These are phyloP conservation scores for Dryas drummondii DNA, from an alignment of 306 rosid species.

Conservation along the genomic window DNA sequence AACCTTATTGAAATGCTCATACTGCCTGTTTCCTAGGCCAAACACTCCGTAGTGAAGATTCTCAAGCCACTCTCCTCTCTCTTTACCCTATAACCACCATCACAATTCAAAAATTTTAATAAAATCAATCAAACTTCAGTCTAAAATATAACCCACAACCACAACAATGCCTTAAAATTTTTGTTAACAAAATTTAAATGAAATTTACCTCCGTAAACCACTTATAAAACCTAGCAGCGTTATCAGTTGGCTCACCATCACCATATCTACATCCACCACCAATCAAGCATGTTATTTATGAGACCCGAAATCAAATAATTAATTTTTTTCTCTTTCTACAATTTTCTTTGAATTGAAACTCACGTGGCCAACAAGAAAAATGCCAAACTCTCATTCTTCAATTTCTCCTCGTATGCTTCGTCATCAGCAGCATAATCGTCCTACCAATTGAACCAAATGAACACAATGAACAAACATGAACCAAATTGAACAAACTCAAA, in stretches of 20 bases:
- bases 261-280: constrained; percentile 71
- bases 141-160: neutral
- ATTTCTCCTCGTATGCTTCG: constrained; percentile 71
- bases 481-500: constrained; percentile 7
- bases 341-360: constrained; percentile 28
- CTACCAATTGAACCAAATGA: constrained; percentile 31
- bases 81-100: constrained; percentile 59
- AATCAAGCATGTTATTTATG: constrained; percentile 12
- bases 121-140: constrained; percentile 4
- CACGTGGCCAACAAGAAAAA: constrained; percentile 96
- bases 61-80: constrained; percentile 75
- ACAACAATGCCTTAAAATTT: neutral
- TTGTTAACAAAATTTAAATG: neutral
- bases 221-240: constrained; percentile 90
- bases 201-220: constrained; percentile 83
- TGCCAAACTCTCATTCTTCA: constrained; percentile 62
- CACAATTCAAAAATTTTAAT: constrained; percentile 7
- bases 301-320: neutral
- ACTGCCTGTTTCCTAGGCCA: constrained; percentile 97
- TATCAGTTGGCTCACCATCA: constrained; percentile 99
- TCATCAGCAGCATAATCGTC: constrained; percentile 87
- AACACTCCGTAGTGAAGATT: constrained; percentile 85
- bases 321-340: neutral
- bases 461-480: constrained; percentile 6
- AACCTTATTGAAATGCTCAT: constrained; percentile 98